A percentile compares a stretch with the other conserved stretches of the same genome.
Evolutionary conservation across 148 eudicot species (phyloP).

Genomic region (Limonium bicolor): DNA sequence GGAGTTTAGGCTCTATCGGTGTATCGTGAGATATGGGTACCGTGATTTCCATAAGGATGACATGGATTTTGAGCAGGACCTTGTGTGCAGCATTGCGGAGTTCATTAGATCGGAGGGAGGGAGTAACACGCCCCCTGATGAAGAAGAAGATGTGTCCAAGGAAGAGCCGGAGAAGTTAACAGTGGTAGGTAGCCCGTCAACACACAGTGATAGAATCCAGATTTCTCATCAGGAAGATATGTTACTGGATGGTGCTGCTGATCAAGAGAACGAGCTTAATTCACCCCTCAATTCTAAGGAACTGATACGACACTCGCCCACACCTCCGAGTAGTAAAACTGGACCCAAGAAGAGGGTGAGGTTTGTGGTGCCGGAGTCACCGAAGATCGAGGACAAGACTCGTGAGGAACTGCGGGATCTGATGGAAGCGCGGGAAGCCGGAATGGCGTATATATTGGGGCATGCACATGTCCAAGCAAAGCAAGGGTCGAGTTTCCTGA

Average conservation of each 20-base stretch:
- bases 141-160: slow-evolving; percentile 2
- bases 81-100: slow-evolving; percentile 76
- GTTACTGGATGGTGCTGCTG: too few species aligned
- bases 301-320: slow-evolving; percentile 11
- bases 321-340: slow-evolving; percentile 4
- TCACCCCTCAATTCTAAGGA: slow-evolving; percentile 13
- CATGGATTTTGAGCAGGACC: slow-evolving; percentile 74
- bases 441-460: slow-evolving; percentile 77
- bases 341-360: slow-evolving; percentile 46
- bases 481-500: slow-evolving; percentile 70
- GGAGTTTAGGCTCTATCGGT: slow-evolving; percentile 59
- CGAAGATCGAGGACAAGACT: slow-evolving; percentile 22
- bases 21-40: slow-evolving; percentile 86
- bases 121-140: slow-evolving; percentile 4
- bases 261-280: too few species aligned
- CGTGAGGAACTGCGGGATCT: slow-evolving; percentile 56
- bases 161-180: slow-evolving; percentile 32
- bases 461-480: slow-evolving; percentile 74
- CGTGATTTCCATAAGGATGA: slow-evolving; percentile 79
- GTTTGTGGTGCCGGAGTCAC: slow-evolving; percentile 65
- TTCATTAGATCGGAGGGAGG: slow-evolving; percentile 31
- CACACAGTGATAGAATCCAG: slow-evolving; percentile 18
- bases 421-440: slow-evolving; percentile 83
- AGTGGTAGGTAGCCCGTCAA: slow-evolving; percentile 56
- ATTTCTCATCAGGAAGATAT: slow-evolving; percentile 10